Evolutionary conservation across 768 basidiomycete genomes (phyloP).

Genomic region (Leucogyrophana mollusca): DNA sequence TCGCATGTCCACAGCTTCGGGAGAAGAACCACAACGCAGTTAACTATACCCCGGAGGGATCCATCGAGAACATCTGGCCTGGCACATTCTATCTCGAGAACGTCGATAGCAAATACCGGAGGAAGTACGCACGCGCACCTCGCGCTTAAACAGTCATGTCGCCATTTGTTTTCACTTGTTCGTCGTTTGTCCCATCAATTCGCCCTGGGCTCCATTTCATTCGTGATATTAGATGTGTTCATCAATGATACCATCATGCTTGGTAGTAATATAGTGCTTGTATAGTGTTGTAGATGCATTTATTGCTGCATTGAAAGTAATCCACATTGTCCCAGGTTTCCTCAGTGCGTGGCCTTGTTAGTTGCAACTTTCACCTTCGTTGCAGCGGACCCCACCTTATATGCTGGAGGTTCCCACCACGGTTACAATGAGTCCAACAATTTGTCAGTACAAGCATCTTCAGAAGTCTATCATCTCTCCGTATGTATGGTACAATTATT

Average conservation of each 20-base stretch:
- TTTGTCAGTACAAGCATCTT: too few species aligned
- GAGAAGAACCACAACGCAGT: slow-evolving; percentile 95
- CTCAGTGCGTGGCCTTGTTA: too few species aligned
- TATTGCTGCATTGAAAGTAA: too few species aligned
- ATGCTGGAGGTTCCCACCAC: too few species aligned
- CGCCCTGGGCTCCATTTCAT: background rate
- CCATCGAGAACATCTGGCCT: slow-evolving; percentile 90
- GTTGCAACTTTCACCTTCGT: too few species aligned
- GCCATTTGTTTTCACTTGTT: background rate
- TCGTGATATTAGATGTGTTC: slow-evolving; percentile 11
- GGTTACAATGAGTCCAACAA: too few species aligned
- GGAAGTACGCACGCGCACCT: slow-evolving; percentile 70
- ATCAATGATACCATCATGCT: slow-evolving; percentile 7
- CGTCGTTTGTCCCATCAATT: background rate
- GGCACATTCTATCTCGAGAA: slow-evolving; percentile 90
- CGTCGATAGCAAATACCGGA: slow-evolving; percentile 88
- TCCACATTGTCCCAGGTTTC: too few species aligned
- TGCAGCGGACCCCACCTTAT: too few species aligned
- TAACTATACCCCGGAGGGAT: slow-evolving; percentile 82
- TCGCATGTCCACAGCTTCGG: slow-evolving; percentile 62
- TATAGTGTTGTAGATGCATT: slow-evolving; percentile 8
- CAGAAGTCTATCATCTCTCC: too few species aligned
- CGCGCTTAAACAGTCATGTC: slow-evolving; percentile 11
- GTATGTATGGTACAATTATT: too few species aligned
- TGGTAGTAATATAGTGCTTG: slow-evolving; percentile 7